Base-by-base conservation (phyloP, 1,139 yeast species). In the Candida freyschussii region DNA sequence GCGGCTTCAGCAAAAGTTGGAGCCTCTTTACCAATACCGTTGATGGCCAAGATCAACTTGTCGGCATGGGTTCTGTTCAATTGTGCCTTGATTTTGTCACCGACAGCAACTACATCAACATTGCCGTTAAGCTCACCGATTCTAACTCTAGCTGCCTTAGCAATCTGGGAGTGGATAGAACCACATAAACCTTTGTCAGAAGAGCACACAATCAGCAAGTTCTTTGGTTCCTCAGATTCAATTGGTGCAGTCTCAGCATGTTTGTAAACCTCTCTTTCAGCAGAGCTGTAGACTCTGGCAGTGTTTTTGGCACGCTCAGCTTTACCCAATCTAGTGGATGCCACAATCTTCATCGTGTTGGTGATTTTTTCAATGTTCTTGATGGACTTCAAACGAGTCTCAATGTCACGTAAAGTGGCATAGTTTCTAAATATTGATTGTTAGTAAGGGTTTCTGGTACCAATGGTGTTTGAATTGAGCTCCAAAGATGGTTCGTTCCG, bases 141-240 rank as follows among this genome's bases (percentile, higher is more conserved):
- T 67, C 78, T 75, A 48, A 52, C 62, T 68, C 94, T 85, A 45
- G 95, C 83, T 45, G 83, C 75, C 69, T 91, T 87, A 54, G 96
- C 82, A 52, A 89, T 67, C 67, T 85, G 95, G 33, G 98, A 75
- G 70, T 91, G 98, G 58, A 91, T 86, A 32, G 97, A 89, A 54
- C 98, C 98, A 76, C 98, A 91, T 57, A 91, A 77, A 58, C 98
- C 98, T 72, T 91, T 91, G 71, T 91, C 98, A 39, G 97, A 87
- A 33, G 97, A 83, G 48, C 86, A 78, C 43, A 89, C 96, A 55
- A 91, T 70, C 53, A 86, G 64, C 57, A 91, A 75, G 54, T 82
- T 77, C 56, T 75, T 78, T 41, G 71, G 72, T 49, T 57, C 53
- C 38, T 40, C 44, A 31, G 57, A 55, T 49, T 65, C 69, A 44